Evolutionary conservation across 2,329 filamentous ascomycete species (phyloP).

Genomic region (Paracoccidioides brasiliensis): DNA sequence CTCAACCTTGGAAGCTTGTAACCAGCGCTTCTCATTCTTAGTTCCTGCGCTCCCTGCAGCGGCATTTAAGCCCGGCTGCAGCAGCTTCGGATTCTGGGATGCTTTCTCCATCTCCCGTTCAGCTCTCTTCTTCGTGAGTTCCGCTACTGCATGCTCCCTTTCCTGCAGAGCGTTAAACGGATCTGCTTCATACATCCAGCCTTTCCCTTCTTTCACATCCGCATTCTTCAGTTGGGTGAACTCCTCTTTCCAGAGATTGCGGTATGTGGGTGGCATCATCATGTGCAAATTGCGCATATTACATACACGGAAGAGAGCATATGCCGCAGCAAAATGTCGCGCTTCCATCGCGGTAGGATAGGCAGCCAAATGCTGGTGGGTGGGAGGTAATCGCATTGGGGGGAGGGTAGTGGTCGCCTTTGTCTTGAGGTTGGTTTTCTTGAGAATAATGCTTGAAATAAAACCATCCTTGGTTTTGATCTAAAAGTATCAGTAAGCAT

Average conservation of each 20-base stretch:
- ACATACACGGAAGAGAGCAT: constrained; percentile 78
- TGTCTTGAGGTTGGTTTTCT: constrained; percentile 63
- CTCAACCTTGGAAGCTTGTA: constrained; percentile 75
- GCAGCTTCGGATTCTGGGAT: constrained; percentile 53
- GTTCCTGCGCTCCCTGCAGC: constrained; percentile 24
- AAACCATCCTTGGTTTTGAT: constrained; percentile 60
- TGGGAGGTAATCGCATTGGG: constrained; percentile 66
- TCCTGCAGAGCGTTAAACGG: constrained; percentile 74
- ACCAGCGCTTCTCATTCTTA: constrained; percentile 43
- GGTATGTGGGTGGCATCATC: constrained; percentile 82
- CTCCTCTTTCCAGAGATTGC: constrained; percentile 76
- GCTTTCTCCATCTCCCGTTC: constrained; percentile 48
- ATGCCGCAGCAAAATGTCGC: constrained; percentile 83
- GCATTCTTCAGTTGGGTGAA: constrained; percentile 71
- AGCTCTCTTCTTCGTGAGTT: constrained; percentile 64
- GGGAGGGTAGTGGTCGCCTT: constrained; percentile 61
- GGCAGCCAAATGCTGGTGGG: constrained; percentile 60
- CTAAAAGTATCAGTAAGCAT: constrained; percentile 21
- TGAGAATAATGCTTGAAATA: constrained; percentile 70
- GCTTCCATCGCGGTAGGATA: constrained; percentile 78
- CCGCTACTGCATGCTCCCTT: constrained; percentile 61
- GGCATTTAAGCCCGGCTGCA: constrained; percentile 37
- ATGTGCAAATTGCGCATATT: constrained; percentile 95
- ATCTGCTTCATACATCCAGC: constrained; percentile 90
- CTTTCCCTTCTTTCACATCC: constrained; percentile 62